phyloP scores from a whole-genome alignment of 2,329 filamentous ascomycete genomes.

The Colletotrichum abscissum region DNA sequence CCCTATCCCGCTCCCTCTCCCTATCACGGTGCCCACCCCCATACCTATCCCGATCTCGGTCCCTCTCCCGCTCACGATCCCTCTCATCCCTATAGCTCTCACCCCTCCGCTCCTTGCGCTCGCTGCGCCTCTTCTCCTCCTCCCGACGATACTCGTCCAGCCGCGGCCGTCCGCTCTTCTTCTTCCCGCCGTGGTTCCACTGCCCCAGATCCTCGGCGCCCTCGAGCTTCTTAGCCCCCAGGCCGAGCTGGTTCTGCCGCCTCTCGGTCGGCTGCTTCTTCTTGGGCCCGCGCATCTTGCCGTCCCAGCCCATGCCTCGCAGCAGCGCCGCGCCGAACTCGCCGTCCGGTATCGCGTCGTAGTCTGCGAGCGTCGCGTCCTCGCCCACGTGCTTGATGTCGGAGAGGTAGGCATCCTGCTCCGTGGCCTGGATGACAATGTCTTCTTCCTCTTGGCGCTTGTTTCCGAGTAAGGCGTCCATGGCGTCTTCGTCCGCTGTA shows the following conservation, averaged over 20 bases:
- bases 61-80: conserved; percentile 49
- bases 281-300: conserved; percentile 63
- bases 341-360: conserved; percentile 89
- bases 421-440: conserved; percentile 67
- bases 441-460: conserved; percentile 55
- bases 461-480: conserved; percentile 74
- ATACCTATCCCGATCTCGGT: conserved; percentile 41
- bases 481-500: conserved; percentile 60
- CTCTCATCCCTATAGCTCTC: conserved; percentile 53
- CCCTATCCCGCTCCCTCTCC: conserved; percentile 41
- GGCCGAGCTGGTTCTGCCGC: conserved; percentile 84
- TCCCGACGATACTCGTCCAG: conserved; percentile 60
- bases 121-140: conserved; percentile 49
- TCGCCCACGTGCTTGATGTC: conserved; percentile 81
- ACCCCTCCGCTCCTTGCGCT: conserved; percentile 45
- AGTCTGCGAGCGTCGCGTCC: conserved; percentile 82
- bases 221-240: conserved; percentile 87
- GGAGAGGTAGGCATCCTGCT: conserved; percentile 75
- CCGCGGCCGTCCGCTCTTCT: conserved; percentile 54
- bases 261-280: conserved; percentile 74
- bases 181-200: conserved; percentile 78
- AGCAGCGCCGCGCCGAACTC: conserved; percentile 93
- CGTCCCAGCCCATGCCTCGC: conserved; percentile 96
- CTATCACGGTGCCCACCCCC: conserved; percentile 48
- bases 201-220: conserved; percentile 79